Percentiles rank a stretch among this genome's conserved stretches.
These are phyloP conservation scores for Jatropha podagrica DNA, from an alignment of 441 rosid species.

Conservation along the genomic window DNA sequence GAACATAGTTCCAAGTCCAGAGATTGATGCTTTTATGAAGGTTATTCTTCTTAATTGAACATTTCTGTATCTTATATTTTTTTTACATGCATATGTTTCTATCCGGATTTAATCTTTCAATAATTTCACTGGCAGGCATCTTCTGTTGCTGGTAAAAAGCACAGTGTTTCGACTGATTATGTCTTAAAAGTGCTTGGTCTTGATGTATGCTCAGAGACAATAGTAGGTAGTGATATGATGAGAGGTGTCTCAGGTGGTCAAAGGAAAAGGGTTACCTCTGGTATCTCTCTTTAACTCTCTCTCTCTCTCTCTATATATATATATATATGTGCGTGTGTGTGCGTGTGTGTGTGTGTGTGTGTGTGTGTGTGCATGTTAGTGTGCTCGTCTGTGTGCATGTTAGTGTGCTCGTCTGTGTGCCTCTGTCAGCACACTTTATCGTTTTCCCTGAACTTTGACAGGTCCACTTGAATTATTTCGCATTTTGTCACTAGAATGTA, in stretches of 20 bases:
- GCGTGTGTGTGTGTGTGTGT: too few relatives aligned
- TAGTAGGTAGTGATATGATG: slow-evolving; percentile 89
- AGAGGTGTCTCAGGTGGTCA: slow-evolving; percentile 99
- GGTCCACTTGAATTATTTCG: background rate
- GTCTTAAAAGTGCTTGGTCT: slow-evolving; percentile 87
- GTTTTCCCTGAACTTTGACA: background rate
- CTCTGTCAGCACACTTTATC: background rate
- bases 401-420: background rate
- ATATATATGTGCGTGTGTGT: background rate
- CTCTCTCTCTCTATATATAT: background rate
- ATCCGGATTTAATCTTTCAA: background rate
- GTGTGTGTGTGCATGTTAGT: background rate
- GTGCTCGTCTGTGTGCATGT: background rate
- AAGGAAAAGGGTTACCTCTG: slow-evolving; percentile 91
- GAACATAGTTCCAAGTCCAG: slow-evolving; percentile 71
- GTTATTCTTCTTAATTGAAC: slow-evolving; percentile 32
- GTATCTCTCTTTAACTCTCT: slow-evolving; percentile 37
- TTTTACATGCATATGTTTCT: too few relatives aligned
- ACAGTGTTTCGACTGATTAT: slow-evolving; percentile 80
- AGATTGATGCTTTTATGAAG: slow-evolving; percentile 97
- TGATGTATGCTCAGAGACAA: slow-evolving; percentile 81
- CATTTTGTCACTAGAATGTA: background rate
- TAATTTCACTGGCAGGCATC: slow-evolving; percentile 58
- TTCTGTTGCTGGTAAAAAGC: slow-evolving; percentile 67
- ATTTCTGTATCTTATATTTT: background rate